Evolutionary conservation across 2,329 filamentous ascomycete species (phyloP).

Genomic region (Xylaria arbuscula): DNA sequence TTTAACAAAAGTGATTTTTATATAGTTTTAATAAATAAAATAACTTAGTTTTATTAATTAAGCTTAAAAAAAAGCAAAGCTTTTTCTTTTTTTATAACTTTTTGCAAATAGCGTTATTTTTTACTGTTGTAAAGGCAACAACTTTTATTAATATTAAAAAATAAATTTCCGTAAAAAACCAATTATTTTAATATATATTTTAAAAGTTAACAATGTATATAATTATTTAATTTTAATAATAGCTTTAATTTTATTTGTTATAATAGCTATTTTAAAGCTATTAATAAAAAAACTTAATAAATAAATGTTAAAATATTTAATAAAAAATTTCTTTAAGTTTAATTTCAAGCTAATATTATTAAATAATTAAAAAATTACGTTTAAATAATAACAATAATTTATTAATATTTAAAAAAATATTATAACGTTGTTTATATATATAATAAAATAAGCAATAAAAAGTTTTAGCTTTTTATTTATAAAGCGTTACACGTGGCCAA

Average conservation of each 20-base stretch:
- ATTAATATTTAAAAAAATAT: background rate
- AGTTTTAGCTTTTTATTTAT: background rate
- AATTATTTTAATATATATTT: constrained; percentile 10
- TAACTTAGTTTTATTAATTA: background rate
- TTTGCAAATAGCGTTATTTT: background rate
- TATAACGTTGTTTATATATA: constrained; percentile 1
- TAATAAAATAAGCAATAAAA: background rate
- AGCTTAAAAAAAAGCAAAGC: background rate
- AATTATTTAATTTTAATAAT: background rate
- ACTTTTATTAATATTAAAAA: constrained; percentile 1
- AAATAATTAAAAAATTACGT: background rate
- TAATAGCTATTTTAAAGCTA: background rate
- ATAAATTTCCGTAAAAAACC: constrained; percentile 20
- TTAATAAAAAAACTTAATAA: too few species aligned
- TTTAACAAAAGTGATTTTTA: background rate
- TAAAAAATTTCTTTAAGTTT: background rate
- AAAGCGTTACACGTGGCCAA: background rate
- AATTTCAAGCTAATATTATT: background rate
- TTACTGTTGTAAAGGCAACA: background rate
- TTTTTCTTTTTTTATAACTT: background rate
- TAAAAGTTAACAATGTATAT: too few species aligned
- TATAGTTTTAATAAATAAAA: constrained; percentile 8
- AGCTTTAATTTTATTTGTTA: constrained; percentile 1
- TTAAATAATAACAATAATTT: background rate
- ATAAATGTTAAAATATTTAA: too few species aligned